Base-by-base conservation (phyloP, 1,284 basidiomycete genomes). In the Naganishia sp. region DNA sequence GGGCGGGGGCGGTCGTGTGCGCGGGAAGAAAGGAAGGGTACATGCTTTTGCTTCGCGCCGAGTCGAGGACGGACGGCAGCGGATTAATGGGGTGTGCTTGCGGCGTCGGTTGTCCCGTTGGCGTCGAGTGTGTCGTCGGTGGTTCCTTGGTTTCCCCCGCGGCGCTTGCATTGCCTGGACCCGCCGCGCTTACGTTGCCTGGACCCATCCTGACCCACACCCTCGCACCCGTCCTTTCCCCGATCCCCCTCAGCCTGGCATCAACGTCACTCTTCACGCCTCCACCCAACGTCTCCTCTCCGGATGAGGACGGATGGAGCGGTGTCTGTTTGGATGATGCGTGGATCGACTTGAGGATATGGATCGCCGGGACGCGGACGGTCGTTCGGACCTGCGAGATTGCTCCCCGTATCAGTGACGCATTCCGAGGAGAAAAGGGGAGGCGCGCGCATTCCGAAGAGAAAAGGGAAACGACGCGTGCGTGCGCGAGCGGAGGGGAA, bases 311-410 rank as follows among this genome's bases (percentile, higher is more conserved):
- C 13, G 57, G 57, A 28, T 61, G 57, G 10, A 61, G 48, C 28
- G 57, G 57, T 2, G 57, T 61, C 16, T 46, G n/a, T 28, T 46
- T 6, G 43, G 57, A 11, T 52, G 48, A 46, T 6, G 48, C 21
- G 21, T 61, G 57, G 9, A 61, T 61, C 6, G 57, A 61, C 42
- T 25, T 36, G 33, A 61, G 36, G 57, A 50, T n/a, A 25, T 61
- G 57, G 13, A 61, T 61, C 11, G 57, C 31, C 1, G 57, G 48
- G 48, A 61, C 13, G 10, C 44, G 33, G 21, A 61, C 11, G 16
- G 48, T 42, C 5, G 57, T 52, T 23, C 28, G 15, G 21, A 61
- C 48, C 57, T 61, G 28, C 28, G 28, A 28, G 28, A 28, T 28
- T 3, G 3, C 28, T 28, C 28, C 28, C 21, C 21, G 45, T 46